Evolutionary conservation across 805 yeast genomes (phyloP).

Genomic region (Cyberlindnera misumaiensis): DNA sequence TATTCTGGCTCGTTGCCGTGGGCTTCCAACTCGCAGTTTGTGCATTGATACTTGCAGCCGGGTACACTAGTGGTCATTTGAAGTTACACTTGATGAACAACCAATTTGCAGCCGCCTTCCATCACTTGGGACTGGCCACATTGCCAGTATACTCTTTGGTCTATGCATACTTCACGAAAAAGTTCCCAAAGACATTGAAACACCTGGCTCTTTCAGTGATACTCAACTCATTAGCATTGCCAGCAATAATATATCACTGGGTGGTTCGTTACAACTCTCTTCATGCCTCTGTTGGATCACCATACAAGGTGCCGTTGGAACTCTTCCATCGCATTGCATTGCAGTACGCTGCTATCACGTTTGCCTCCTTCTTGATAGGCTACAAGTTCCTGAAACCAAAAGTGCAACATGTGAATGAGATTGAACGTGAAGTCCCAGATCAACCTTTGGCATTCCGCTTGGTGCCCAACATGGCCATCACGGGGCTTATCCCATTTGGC

Average conservation of each 20-base stretch:
- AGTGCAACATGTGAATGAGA: conserved; percentile 11
- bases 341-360: conserved; percentile 10
- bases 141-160: conserved; percentile 12
- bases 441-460: conserved; percentile 22
- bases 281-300: conserved; percentile 20
- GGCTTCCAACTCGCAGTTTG: conserved; percentile 17
- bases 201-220: neutral
- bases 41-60: conserved; percentile 3
- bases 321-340: conserved; percentile 2
- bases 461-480: conserved; percentile 21
- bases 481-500: conserved; percentile 26
- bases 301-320: conserved; percentile 12
- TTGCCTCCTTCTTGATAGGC: conserved; percentile 9
- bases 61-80: conserved; percentile 7
- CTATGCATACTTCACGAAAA: conserved; percentile 15
- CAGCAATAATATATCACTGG: conserved; percentile 9
- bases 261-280: conserved; percentile 12
- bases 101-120: conserved; percentile 6
- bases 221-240: conserved; percentile 18
- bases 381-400: conserved; percentile 8
- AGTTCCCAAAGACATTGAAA: conserved; percentile 11
- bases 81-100: conserved; percentile 11
- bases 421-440: conserved; percentile 18
- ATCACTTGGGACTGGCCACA: conserved; percentile 10
- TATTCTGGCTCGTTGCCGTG: conserved; percentile 14